Conservation (phyloP, 306 rosid genomes). For the Vigna angularis region DNA sequence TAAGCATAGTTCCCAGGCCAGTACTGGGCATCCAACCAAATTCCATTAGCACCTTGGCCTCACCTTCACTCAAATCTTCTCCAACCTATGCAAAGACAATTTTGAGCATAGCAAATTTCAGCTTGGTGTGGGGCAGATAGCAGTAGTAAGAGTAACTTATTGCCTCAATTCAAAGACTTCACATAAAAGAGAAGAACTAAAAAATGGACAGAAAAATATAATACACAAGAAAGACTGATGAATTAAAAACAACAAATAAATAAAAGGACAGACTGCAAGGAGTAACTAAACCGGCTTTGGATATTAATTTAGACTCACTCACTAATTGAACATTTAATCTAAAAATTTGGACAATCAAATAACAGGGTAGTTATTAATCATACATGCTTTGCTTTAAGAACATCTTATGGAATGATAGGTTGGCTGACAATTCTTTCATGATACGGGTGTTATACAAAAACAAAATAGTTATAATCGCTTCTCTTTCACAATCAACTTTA, state of each 20-base stretch:
- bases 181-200: neutral
- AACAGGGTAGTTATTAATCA: neutral
- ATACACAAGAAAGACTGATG: constrained; percentile 3
- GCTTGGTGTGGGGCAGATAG: neutral
- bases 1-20: constrained; percentile 93
- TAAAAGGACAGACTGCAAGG: neutral
- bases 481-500: neutral
- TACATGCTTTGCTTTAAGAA: constrained; percentile 13
- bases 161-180: constrained; percentile 6
- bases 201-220: neutral
- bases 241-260: neutral
- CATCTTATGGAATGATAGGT: constrained; percentile 13
- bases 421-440: neutral
- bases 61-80: constrained; percentile 71
- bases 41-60: constrained; percentile 72
- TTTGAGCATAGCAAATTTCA: constrained; percentile 14
- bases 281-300: neutral
- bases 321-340: neutral
- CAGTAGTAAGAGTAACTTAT: constrained; percentile 1
- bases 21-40: constrained; percentile 85
- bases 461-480: neutral
- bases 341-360: constrained; percentile 20
- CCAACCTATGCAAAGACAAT: constrained; percentile 50
- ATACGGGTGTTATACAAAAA: neutral
- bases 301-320: neutral